These are phyloP conservation scores for Rostrohypoxylon terebratum DNA, from an alignment of 495 filamentous ascomycete genomes.

Conservation along the genomic window DNA sequence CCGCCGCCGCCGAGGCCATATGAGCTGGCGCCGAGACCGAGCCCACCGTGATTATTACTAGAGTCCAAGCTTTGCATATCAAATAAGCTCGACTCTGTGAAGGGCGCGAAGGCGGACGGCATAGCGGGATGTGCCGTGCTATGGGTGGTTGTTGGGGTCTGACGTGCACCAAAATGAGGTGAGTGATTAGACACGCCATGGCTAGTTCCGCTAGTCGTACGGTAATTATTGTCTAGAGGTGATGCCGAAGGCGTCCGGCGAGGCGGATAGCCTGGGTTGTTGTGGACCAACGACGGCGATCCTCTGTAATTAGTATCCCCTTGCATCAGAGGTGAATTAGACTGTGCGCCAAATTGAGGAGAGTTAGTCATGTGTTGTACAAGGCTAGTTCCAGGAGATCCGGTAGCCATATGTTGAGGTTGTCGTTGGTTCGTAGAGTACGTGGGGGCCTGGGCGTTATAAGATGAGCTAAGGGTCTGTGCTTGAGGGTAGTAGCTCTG, in stretches of 20 bases:
- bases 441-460: slow-evolving; percentile 44
- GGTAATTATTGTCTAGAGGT: slow-evolving; percentile 53
- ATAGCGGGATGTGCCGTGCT: slow-evolving; percentile 46
- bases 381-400: slow-evolving; percentile 48
- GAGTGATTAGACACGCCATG: slow-evolving; percentile 55
- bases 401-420: slow-evolving; percentile 56
- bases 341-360: slow-evolving; percentile 57
- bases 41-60: slow-evolving; percentile 44
- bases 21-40: slow-evolving; percentile 43
- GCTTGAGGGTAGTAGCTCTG: slow-evolving; percentile 48
- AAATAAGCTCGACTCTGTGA: slow-evolving; percentile 54
- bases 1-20: slow-evolving; percentile 46
- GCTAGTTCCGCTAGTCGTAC: slow-evolving; percentile 38
- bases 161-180: slow-evolving; percentile 50
- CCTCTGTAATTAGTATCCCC: slow-evolving; percentile 55
- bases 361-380: slow-evolving; percentile 57
- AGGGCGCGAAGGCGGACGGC: slow-evolving; percentile 40
- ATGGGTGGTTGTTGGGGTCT: slow-evolving; percentile 46
- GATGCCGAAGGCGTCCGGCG: slow-evolving; percentile 56
- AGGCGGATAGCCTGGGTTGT: slow-evolving; percentile 49
- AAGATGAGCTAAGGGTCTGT: slow-evolving; percentile 41
- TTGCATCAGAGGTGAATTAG: slow-evolving; percentile 52
- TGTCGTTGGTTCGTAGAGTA: slow-evolving; percentile 58
- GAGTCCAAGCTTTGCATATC: slow-evolving; percentile 55
- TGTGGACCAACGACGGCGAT: slow-evolving; percentile 51